These are phyloP conservation scores for Fagopyrum esculentum DNA, from an alignment of 148 eudicot genomes.

Conservation along the genomic window DNA sequence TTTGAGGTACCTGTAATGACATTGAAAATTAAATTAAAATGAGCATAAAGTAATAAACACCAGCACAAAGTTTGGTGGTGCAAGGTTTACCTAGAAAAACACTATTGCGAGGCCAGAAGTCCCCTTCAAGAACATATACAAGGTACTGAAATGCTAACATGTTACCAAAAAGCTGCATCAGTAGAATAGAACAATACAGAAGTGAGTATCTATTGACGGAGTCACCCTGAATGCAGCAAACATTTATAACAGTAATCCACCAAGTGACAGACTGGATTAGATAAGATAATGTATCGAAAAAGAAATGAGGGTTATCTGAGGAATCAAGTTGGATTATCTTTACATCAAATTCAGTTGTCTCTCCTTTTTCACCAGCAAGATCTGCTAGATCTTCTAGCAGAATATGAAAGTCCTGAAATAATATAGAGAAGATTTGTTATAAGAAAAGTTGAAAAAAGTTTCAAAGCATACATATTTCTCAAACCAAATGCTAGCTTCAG, in stretches of 20 bases:
- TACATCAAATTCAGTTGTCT: constrained; percentile 1
- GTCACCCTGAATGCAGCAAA: neutral
- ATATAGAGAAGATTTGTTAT: neutral
- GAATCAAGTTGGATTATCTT: neutral
- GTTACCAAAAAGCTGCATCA: constrained; percentile 49
- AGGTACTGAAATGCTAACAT: constrained; percentile 76
- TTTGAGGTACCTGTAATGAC: constrained; percentile 47
- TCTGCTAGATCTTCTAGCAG: constrained; percentile 49
- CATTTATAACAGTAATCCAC: neutral
- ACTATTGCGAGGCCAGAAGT: constrained; percentile 56
- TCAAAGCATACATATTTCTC: neutral
- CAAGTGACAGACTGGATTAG: neutral
- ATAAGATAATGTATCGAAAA: neutral
- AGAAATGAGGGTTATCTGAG: neutral
- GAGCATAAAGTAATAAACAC: neutral
- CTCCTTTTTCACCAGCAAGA: constrained; percentile 23
- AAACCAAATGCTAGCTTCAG: neutral
- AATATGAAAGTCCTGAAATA: constrained; percentile 62
- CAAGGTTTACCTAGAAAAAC: constrained; percentile 41
- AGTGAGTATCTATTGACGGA: neutral
- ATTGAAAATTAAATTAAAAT: constrained; percentile 12
- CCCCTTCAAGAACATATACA: constrained; percentile 56
- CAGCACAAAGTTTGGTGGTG: neutral
- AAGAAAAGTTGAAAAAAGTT: constrained; percentile 9
- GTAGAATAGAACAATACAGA: neutral